Evolutionary conservation across 176 grass and related monocot genomes (phyloP).

Genomic region (Musa itinerans): DNA sequence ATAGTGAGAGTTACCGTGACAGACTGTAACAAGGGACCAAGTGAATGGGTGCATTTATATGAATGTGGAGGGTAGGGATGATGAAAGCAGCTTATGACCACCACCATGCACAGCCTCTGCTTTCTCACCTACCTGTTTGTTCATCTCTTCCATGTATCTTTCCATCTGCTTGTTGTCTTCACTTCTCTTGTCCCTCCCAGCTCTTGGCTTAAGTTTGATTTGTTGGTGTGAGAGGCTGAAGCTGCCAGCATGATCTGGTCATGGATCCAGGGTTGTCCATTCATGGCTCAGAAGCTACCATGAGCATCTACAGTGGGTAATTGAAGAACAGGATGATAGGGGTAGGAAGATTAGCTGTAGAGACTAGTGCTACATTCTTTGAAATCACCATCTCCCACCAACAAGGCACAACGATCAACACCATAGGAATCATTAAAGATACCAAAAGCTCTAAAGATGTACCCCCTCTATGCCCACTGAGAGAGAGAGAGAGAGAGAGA

Average conservation of each 20-base stretch:
- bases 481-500: no score
- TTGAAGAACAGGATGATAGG: no score
- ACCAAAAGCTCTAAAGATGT: no score
- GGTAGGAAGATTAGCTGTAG: neutral
- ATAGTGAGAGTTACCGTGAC: no score
- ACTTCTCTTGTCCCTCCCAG: neutral
- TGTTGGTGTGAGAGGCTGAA: constrained; percentile 7
- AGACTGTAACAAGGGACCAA: no score
- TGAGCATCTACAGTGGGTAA: no score
- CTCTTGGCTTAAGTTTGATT: neutral
- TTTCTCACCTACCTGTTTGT: neutral
- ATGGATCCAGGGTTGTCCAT: neutral
- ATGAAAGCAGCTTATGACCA: neutral
- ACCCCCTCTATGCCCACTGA: no score
- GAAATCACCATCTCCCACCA: neutral
- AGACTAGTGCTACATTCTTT: neutral
- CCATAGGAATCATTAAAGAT: no score
- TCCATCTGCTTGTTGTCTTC: neutral
- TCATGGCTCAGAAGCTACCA: no score
- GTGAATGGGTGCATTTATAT: neutral
- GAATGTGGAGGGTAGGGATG: neutral
- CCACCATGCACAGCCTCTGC: neutral
- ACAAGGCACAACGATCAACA: no score
- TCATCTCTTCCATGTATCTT: neutral
- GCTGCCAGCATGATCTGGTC: constrained; percentile 14